Evolutionary conservation across 257 asterid species (phyloP).

Genomic region (Plantago ovata): DNA sequence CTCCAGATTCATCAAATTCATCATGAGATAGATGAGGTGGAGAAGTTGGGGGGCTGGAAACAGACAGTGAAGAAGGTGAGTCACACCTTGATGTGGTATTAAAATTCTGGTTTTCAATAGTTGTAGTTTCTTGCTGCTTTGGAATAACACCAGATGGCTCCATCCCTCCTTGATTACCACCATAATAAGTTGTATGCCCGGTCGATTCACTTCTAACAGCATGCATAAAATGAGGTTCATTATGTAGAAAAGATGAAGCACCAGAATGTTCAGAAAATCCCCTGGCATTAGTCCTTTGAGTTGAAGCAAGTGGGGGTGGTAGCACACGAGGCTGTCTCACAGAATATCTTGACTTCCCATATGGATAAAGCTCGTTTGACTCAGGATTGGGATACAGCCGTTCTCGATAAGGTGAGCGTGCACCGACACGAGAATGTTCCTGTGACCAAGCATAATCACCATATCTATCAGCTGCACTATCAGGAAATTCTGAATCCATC

Average conservation of each 20-base stretch:
- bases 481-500: slow-evolving; percentile 55
- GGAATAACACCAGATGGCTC: slow-evolving; percentile 42
- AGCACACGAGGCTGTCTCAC: slow-evolving; percentile 92
- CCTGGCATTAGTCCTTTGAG: slow-evolving; percentile 51
- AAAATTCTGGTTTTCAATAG: slow-evolving; percentile 43
- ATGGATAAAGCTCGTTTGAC: slow-evolving; percentile 53
- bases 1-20: slow-evolving; percentile 86
- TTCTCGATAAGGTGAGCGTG: slow-evolving; percentile 53
- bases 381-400: slow-evolving; percentile 57
- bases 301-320: slow-evolving; percentile 77
- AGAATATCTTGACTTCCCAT: slow-evolving; percentile 83
- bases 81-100: slow-evolving; percentile 56
- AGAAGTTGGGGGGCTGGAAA: slow-evolving; percentile 93
- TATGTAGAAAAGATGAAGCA: slow-evolving; percentile 44
- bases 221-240: slow-evolving; percentile 31
- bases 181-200: slow-evolving; percentile 42
- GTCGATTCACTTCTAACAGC: slow-evolving; percentile 42
- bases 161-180: slow-evolving; percentile 44
- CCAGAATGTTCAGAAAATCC: slow-evolving; percentile 41
- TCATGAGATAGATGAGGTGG: slow-evolving; percentile 94
- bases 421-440: slow-evolving; percentile 39
- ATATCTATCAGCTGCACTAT: slow-evolving; percentile 44
- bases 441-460: slow-evolving; percentile 70
- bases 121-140: slow-evolving; percentile 36
- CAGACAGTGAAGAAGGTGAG: slow-evolving; percentile 93